A percentile compares a stretch with the other conserved stretches of the same genome.
phyloP scores from a whole-genome alignment of 345 rosid genomes.

The Excoecaria agallocha region DNA sequence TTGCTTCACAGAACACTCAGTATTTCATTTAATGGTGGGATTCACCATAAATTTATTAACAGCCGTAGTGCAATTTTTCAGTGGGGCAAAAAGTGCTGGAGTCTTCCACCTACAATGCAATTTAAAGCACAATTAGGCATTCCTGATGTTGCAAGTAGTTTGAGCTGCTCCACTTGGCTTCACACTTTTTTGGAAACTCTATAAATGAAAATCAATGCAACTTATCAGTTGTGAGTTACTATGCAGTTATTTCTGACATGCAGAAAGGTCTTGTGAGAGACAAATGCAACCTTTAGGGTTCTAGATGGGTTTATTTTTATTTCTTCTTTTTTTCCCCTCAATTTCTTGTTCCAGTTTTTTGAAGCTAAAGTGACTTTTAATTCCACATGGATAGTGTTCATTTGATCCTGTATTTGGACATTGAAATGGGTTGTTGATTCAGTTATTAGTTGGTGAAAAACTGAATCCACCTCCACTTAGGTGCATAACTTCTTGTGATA shows the following conservation, averaged over 20 bases:
- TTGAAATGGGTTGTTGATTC: background rate
- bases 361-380: background rate
- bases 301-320: too few species aligned
- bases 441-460: background rate
- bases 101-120: background rate
- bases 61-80: background rate
- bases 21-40: background rate
- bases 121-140: background rate
- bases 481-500: background rate
- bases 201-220: background rate
- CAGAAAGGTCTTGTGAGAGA: background rate
- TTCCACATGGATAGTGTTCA: background rate
- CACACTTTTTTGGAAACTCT: background rate
- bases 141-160: background rate
- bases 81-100: background rate
- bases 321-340: background rate
- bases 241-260: background rate
- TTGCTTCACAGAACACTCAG: background rate
- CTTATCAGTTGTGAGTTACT: background rate
- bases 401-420: background rate
- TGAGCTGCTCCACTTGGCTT: background rate
- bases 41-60: background rate
- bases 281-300: background rate
- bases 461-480: background rate
- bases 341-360: background rate